These are phyloP conservation scores for Globisporangium okanoganense DNA, from an alignment of 352 stramenopile species.

Conservation along the genomic window DNA sequence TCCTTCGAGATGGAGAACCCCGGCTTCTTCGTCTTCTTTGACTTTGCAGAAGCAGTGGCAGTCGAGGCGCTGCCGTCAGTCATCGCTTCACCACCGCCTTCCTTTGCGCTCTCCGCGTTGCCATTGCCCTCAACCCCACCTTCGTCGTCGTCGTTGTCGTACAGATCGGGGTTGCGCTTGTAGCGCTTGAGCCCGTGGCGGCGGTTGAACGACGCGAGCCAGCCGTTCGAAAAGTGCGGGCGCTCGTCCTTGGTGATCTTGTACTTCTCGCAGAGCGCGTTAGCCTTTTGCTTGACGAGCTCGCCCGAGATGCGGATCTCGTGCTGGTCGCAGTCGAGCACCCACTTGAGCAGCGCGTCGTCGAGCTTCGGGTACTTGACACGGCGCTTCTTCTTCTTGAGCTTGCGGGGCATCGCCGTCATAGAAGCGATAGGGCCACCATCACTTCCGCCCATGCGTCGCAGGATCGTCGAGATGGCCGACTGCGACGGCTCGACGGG, in stretches of 20 bases:
- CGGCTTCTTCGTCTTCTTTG: constrained; percentile 5
- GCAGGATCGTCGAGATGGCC: constrained; percentile 13
- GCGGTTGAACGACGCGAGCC: constrained; percentile 52
- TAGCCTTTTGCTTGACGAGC: constrained; percentile 35
- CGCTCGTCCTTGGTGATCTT: constrained; percentile 15
- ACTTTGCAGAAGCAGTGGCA: too few relatives aligned
- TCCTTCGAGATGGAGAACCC: constrained; percentile 11
- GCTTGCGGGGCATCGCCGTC: not conserved
- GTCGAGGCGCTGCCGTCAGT: not conserved
- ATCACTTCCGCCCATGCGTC: not conserved
- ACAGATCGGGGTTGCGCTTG: constrained; percentile 5
- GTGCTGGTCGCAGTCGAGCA: constrained; percentile 30
- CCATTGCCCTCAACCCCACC: not conserved
- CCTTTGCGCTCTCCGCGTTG: not conserved
- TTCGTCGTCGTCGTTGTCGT: not conserved
- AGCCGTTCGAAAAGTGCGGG: constrained; percentile 59
- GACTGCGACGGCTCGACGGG: constrained; percentile 13
- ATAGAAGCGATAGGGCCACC: too few relatives aligned
- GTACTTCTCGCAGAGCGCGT: constrained; percentile 34
- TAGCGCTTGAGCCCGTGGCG: constrained; percentile 28
- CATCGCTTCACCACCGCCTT: not conserved
- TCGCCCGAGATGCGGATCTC: constrained; percentile 22
- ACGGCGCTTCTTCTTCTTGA: constrained; percentile 19
- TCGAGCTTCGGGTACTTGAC: constrained; percentile 59
- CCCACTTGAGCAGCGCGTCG: constrained; percentile 41